A percentile compares a stretch with the other conserved stretches of the same genome.
These are phyloP conservation scores for Aspergillus sp. DNA, from an alignment of 2,329 filamentous ascomycete genomes.

Conservation along the genomic window DNA sequence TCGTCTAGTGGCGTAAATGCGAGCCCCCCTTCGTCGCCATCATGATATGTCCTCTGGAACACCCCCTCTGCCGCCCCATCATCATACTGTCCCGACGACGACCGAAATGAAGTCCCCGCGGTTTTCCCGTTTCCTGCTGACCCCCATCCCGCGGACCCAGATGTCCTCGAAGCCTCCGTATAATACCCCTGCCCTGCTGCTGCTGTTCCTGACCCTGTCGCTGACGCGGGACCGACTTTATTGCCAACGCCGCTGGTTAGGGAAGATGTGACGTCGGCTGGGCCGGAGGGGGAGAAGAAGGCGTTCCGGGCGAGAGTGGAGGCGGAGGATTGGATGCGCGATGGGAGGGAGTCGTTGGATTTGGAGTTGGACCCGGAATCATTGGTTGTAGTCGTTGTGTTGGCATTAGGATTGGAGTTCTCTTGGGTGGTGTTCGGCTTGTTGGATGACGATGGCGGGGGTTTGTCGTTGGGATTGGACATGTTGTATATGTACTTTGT, in stretches of 20 bases:
- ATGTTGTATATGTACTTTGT: not conserved
- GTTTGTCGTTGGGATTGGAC: not conserved
- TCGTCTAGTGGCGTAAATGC: not conserved
- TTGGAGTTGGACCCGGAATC: slow-evolving; percentile 6
- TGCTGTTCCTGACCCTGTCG: slow-evolving; percentile 9
- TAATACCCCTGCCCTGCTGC: slow-evolving; percentile 12
- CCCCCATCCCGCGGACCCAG: slow-evolving; percentile 2
- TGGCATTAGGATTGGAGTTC: slow-evolving; percentile 3
- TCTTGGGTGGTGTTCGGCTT: not conserved
- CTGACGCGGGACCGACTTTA: slow-evolving; percentile 9
- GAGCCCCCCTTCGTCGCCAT: not conserved
- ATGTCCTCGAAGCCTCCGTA: slow-evolving; percentile 4
- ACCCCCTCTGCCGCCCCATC: slow-evolving; percentile 12
- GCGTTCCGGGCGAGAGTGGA: slow-evolving; percentile 25
- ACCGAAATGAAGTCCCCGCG: slow-evolving; percentile 17
- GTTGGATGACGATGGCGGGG: slow-evolving; percentile 1
- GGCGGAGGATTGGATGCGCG: slow-evolving; percentile 28
- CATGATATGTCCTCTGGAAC: slow-evolving; percentile 14
- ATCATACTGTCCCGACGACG: slow-evolving; percentile 4
- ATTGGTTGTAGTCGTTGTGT: slow-evolving; percentile 2
- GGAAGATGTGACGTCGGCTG: slow-evolving; percentile 14
- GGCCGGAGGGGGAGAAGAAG: slow-evolving; percentile 15
- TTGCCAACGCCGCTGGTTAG: slow-evolving; percentile 6
- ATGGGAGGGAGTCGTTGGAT: slow-evolving; percentile 15
- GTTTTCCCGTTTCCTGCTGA: not conserved